A percentile compares a stretch with the other conserved stretches of the same genome.
These are phyloP conservation scores for Ochetophila trinervis DNA, from an alignment of 306 rosid genomes.

Conservation along the genomic window DNA sequence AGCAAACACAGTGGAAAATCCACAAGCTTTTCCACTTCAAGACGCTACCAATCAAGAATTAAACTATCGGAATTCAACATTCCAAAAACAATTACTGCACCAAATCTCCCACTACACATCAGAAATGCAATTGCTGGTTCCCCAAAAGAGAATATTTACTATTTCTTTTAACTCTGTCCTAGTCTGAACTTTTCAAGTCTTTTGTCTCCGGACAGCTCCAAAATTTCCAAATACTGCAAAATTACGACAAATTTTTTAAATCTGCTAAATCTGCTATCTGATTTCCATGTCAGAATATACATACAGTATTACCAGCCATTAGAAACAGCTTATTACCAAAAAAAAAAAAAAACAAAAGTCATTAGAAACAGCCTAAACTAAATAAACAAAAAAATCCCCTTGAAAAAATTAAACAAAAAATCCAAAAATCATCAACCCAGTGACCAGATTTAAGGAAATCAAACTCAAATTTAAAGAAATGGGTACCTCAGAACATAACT, in stretches of 20 bases:
- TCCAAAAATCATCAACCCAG: not conserved
- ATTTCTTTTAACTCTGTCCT: conserved; percentile 10
- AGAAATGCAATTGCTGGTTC: conserved; percentile 1
- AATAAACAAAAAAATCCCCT: not conserved
- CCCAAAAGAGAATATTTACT: conserved; percentile 8
- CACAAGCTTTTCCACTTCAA: conserved; percentile 32
- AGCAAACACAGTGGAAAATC: not conserved
- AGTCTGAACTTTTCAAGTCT: conserved; percentile 3
- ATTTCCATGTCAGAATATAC: conserved; percentile 3
- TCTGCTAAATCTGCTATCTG: not conserved
- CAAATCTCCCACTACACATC: conserved; percentile 12
- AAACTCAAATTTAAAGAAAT: not conserved
- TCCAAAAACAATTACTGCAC: conserved; percentile 19
- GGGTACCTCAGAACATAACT: not conserved
- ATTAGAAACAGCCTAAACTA: conserved; percentile 1
- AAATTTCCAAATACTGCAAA: conserved; percentile 2
- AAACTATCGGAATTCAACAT: conserved; percentile 55
- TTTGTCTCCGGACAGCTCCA: conserved; percentile 14
- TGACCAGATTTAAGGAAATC: not conserved
- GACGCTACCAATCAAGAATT: conserved; percentile 54
- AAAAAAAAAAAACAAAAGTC: not conserved
- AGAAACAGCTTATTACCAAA: not conserved
- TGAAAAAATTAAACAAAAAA: not conserved
- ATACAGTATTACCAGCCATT: not conserved
- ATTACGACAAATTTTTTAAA: not conserved